A percentile compares a stretch with the other conserved stretches of the same genome.
Conservation (phyloP, 768 basidiomycete species). For the Leccinum pellstonianum region DNA sequence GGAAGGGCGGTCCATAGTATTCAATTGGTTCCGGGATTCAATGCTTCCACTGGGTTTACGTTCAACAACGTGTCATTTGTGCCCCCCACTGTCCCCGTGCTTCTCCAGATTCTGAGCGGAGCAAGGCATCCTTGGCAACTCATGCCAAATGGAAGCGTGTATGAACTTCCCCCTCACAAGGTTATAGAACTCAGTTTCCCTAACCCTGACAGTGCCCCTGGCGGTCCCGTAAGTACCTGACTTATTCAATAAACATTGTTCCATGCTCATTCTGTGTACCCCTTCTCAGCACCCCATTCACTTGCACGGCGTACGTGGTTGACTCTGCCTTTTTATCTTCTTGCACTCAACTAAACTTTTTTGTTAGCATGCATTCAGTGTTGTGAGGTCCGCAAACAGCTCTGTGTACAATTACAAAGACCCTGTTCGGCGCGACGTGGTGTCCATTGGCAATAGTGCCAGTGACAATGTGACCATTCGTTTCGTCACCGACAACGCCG, state of each 20-base stretch:
- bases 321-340: background rate
- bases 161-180: constrained; percentile 43
- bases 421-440: constrained; percentile 37
- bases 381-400: constrained; percentile 34
- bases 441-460: constrained; percentile 26
- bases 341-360: background rate
- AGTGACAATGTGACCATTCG: constrained; percentile 52
- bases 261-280: constrained; percentile 3
- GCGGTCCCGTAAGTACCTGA: constrained; percentile 31
- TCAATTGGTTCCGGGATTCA: constrained; percentile 15
- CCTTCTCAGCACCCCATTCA: constrained; percentile 40
- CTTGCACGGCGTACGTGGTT: constrained; percentile 39
- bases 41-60: constrained; percentile 10
- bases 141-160: constrained; percentile 50
- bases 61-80: constrained; percentile 34
- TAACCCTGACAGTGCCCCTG: constrained; percentile 24
- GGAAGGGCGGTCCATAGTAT: constrained; percentile 44
- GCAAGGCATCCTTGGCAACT: constrained; percentile 44
- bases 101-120: constrained; percentile 61
- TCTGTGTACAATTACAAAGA: constrained; percentile 35
- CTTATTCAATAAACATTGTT: background rate
- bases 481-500: constrained; percentile 65
- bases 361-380: constrained; percentile 37
- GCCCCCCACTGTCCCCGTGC: constrained; percentile 47
- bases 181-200: constrained; percentile 49